Conservation (phyloP, 2,329 filamentous ascomycete genomes). For the Penicillium fuscoglaucum region DNA sequence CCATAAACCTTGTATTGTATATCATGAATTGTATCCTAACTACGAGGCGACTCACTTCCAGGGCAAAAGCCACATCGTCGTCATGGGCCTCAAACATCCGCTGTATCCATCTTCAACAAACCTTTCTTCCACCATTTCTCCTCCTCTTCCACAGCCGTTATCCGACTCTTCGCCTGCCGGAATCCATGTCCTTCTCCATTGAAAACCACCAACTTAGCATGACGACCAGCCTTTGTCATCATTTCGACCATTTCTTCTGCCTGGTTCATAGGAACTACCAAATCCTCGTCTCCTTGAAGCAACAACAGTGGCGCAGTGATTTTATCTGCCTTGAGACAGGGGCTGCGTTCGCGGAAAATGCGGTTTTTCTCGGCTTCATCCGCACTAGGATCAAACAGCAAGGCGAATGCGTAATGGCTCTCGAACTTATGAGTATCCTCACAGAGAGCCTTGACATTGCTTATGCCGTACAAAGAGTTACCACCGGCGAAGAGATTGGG, state of each 20-base stretch:
- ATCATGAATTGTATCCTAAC: too few relatives aligned
- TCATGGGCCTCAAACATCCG: not conserved
- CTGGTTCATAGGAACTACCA: constrained; percentile 60
- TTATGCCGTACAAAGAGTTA: constrained; percentile 51
- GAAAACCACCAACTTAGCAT: constrained; percentile 49
- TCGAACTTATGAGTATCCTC: constrained; percentile 57
- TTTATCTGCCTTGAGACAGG: constrained; percentile 48
- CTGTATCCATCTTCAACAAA: not conserved
- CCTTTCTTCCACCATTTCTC: constrained; percentile 48
- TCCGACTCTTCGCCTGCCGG: constrained; percentile 42
- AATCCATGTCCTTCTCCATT: constrained; percentile 55
- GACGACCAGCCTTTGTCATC: constrained; percentile 42
- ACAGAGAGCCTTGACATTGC: constrained; percentile 48
- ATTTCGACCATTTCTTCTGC: constrained; percentile 52
- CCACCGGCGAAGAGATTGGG: constrained; percentile 40
- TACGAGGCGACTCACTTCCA: too few relatives aligned
- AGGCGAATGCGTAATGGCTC: constrained; percentile 49
- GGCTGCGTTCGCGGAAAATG: constrained; percentile 50
- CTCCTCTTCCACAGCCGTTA: constrained; percentile 46
- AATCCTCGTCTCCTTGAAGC: constrained; percentile 56
- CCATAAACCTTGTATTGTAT: too few relatives aligned
- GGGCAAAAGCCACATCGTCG: too few relatives aligned
- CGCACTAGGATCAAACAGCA: constrained; percentile 41
- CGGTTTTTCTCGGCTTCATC: constrained; percentile 41
- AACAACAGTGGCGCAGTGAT: constrained; percentile 54